Evolutionary conservation across 164 flowering plant genomes (phyloP), one percentile per base, ranked within the genome.

Genomic region (Houttuynia cordata): DNA sequence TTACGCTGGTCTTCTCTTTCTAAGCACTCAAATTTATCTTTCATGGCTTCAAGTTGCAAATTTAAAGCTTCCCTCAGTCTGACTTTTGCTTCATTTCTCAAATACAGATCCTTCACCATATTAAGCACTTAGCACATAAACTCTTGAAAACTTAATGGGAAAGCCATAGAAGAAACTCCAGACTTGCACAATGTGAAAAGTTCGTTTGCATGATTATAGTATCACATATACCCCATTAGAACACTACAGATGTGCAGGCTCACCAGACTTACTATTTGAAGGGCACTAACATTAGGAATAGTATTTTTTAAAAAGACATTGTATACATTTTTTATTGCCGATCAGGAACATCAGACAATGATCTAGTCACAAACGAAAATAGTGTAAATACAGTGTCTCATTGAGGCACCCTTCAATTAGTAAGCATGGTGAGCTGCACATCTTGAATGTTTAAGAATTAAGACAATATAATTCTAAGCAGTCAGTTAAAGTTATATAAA

Each of bases 51-150:
- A 23, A 54, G 34, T 62, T 88, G 87, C 64, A 39, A 55, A 56
- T 68, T 71, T 75, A 80, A 53, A 45, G 70, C 72, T 75, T 75
- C 80, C 72, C 75, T 77, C 85, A 74, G 73, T 71, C 57, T 58
- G 62, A 76, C 75, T 51, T 70, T 64, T 62, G 76, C 76, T 63
- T 60, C 65, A 50, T 61, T 78, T 66, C 72, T 79, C 75, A 59
- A 64, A 72, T 67, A 63, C 69, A 66, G 70, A 61, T 65, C 91
- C 85, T 81, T 78, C 57, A 80, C 69, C 67, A 74, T 72, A 79
- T 67, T 23, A 18, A 54, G 18, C 34, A 19, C 37, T 52, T 22
- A 54, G 34, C 57, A 23, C 7, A 15, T 24, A 23, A 54, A 24
- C 30, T 21, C 34, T 13, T 17, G 4, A 4, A 21, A 54, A 30